Conservation (phyloP, 1,284 basidiomycete genomes). For the Cronartium quercuum region DNA sequence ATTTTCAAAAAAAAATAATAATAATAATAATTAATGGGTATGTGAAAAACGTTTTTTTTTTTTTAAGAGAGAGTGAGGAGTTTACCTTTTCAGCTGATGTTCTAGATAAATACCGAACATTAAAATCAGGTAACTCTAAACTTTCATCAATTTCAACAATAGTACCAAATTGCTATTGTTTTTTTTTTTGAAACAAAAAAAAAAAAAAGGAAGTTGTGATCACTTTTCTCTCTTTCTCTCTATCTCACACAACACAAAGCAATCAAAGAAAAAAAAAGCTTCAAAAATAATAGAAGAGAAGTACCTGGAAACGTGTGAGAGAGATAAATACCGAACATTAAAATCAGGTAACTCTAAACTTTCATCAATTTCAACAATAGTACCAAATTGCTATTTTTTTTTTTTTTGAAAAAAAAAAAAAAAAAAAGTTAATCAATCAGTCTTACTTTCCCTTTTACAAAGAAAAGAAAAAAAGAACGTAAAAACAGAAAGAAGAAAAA, state of each 20-base stretch:
- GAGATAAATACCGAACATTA: neutral
- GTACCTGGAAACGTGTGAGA: conserved; percentile 1
- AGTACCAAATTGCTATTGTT: conserved; percentile 23
- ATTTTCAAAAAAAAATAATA: neutral
- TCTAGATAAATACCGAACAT: conserved; percentile 13
- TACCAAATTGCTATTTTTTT: conserved; percentile 23
- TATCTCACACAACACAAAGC: no score
- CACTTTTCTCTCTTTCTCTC: neutral
- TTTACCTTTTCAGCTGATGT: conserved; percentile 23
- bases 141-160: conserved; percentile 8
- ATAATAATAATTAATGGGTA: neutral
- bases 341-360: neutral
- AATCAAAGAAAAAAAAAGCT: no score
- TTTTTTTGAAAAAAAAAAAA: neutral
- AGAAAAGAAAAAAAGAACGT: neutral
- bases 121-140: neutral
- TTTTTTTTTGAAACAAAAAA: neutral
- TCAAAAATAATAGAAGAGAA: no score
- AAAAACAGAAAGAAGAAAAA: neutral
- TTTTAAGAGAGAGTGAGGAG: neutral
- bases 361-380: neutral
- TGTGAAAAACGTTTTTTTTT: neutral
- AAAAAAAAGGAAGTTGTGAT: neutral
- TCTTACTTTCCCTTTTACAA: neutral
- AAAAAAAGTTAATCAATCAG: neutral